Percentiles rank a stretch among this genome's conserved stretches.
Evolutionary conservation across 2,329 filamentous ascomycete species (phyloP).

Genomic region (Hymenoscyphus fraxineus): DNA sequence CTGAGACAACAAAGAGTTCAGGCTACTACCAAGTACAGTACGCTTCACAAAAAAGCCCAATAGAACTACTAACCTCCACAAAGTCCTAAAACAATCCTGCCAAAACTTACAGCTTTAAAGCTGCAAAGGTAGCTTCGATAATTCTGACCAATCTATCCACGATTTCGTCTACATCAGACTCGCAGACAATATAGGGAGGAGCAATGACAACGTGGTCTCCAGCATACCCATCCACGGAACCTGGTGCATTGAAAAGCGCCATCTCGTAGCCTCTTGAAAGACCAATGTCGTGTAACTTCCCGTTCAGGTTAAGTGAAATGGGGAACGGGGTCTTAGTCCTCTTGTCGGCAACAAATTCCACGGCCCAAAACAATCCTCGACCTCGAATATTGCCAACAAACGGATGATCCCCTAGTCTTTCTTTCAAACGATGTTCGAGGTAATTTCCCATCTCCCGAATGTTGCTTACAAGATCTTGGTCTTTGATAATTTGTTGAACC

Average conservation of each 20-base stretch:
- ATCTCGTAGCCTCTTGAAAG: conserved; percentile 43
- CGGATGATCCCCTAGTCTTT: neutral
- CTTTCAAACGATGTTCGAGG: neutral
- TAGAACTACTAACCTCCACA: too few species aligned
- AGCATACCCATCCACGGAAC: conserved; percentile 47
- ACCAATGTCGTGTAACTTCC: conserved; percentile 39
- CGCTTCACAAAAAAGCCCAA: too few species aligned
- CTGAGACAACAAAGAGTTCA: too few species aligned
- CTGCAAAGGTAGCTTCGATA: neutral
- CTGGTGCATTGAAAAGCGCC: conserved; percentile 51
- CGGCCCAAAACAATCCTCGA: conserved; percentile 50
- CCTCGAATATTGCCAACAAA: conserved; percentile 52
- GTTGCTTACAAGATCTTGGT: neutral
- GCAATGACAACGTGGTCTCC: conserved; percentile 60
- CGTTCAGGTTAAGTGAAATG: conserved; percentile 39
- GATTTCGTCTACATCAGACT: neutral
- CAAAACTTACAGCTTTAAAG: neutral
- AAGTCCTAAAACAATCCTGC: neutral
- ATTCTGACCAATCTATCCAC: neutral
- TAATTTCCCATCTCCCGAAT: neutral
- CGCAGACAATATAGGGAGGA: conserved; percentile 48
- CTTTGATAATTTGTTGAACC: conserved; percentile 7
- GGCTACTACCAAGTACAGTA: too few species aligned
- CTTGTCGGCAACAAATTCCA: conserved; percentile 50
- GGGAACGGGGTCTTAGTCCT: conserved; percentile 44